Base-by-base conservation (phyloP, 106 monocot genomes). In the Alisma plantagoaquatica region DNA sequence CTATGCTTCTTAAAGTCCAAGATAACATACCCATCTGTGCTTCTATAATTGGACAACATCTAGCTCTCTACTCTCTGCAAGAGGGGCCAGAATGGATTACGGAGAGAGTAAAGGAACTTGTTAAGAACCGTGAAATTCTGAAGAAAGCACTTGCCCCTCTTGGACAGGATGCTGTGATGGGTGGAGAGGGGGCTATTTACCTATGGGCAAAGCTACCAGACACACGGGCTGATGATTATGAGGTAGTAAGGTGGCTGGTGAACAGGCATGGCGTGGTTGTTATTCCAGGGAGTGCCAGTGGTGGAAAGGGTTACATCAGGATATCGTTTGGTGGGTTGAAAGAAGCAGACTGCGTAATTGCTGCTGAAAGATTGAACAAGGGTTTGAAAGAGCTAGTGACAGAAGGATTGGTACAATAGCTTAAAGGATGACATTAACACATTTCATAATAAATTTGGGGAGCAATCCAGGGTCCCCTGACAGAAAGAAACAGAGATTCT, bases 11-110 rank as follows among this genome's bases (percentile, higher is more conserved):
- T 19, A 98, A 98, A 79, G 72, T 90, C 32, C 98, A 98, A 67
- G 98, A 98, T 51, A 90, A 90, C 67, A 98, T 98, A 44, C 98
- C 98, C 12, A 98, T 98, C 41, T 98, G 98, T 46, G 90, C 98
- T n/a, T 79, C 98, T 9, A 70, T 98, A 29, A 82, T 98, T 10
- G 72, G 90, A 16, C 98, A 98, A 38, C 81, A 60, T 35, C 61
- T 98, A 12, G 98, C 98, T 19, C 90, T 90, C 31, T 62, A 72
- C 49, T 78, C 90, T 1, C 60, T 98, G 21, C 56, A 90, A 56
- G 61, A 41, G 0, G 98, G 98, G 1, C 78, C 78, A 3, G 70
- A 82, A 41, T 86, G 85, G 85, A 79, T 98, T 15, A 56, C 28
- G 42, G 85, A 81, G 46, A 63, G 76, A 29, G 85, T 90, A 1